Base-by-base conservation (phyloP, 345 rosid genomes). In the Pugionium cornutum region DNA sequence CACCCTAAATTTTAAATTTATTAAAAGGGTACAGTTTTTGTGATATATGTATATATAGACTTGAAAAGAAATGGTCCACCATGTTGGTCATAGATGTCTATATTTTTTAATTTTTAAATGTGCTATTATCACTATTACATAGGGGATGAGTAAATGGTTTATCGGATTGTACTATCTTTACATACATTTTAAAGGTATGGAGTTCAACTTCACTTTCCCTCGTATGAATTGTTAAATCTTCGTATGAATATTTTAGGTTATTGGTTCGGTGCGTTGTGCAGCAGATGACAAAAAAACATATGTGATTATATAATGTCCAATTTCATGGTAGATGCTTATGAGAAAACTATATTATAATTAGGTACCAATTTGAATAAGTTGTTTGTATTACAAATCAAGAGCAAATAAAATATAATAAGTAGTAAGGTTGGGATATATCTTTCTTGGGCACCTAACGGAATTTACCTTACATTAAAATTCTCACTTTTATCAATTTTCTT, bases 81-180 rank as follows among this genome's bases (percentile, higher is more conserved):
- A 62, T 70, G 75, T 62, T 70, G 37, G 56, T 54, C 63, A 70
- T 70, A 53, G 62, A 70, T 62, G 68, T 37, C 49, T 70, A 32
- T 10, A 62, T 62, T 0, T 54, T 70, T 62, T 57, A 62, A 70
- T 53, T 54, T 54, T 69, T 70, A 53, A 62, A 70, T 46, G 18
- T 53, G 46, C 18, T 70, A 5, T 49, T 62, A 36, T 30, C 36
- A 45, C 56, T 48, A 11, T 59, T 59, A 59, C 59, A 28, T 53
- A 43, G 18, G 18, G 18, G 18, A 18, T 18, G 18, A 18, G 18
- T 18, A 18, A 18, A 18, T 18, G 0, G 18, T 18, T 18, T 18
- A 18, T 0, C 18, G 18, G 18, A n/a, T 18, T 18, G 18, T 18
- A 18, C 18, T 18, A 18, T 18, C 18, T 18, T 18, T 18, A 18